Evolutionary conservation across 2,329 filamentous ascomycete genomes (phyloP).

Genomic region (Colletotrichum navitas): DNA sequence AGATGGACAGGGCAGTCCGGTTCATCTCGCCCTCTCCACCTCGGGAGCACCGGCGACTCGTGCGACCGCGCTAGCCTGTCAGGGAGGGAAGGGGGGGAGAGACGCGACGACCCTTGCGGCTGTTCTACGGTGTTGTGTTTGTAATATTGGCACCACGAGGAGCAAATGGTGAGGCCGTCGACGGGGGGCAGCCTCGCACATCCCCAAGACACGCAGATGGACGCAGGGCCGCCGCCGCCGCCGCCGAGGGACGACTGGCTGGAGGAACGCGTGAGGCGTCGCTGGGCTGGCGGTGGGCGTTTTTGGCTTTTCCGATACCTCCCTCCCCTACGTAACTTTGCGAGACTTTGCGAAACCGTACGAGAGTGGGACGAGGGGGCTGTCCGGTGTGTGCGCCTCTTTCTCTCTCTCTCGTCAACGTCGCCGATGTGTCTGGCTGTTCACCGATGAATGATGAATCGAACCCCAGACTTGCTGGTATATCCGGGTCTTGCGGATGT

Average conservation of each 20-base stretch:
- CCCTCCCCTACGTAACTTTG: background rate
- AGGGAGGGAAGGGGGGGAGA: too few relatives aligned
- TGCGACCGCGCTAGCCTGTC: background rate
- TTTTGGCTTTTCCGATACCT: background rate
- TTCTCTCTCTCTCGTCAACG: background rate
- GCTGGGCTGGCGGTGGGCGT: background rate
- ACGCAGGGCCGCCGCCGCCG: background rate
- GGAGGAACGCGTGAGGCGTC: background rate
- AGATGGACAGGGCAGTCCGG: background rate
- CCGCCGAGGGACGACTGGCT: background rate
- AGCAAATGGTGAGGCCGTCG: background rate
- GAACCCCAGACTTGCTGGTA: background rate
- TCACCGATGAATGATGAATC: background rate
- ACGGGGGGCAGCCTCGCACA: too few relatives aligned
- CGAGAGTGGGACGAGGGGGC: background rate
- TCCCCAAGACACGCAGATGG: background rate
- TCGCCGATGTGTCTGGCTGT: background rate
- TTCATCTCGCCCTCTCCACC: slow-evolving; percentile 1
- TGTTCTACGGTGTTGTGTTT: too few relatives aligned
- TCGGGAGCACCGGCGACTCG: background rate
- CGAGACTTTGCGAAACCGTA: background rate
- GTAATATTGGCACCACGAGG: background rate
- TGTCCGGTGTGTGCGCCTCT: background rate
- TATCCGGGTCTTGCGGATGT: slow-evolving; percentile 30
- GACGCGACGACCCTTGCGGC: too few relatives aligned